Percentiles rank a stretch among this genome's conserved stretches.
These are phyloP conservation scores for Leishmania braziliensis DNA, from an alignment of 208 protist species.

Conservation along the genomic window DNA sequence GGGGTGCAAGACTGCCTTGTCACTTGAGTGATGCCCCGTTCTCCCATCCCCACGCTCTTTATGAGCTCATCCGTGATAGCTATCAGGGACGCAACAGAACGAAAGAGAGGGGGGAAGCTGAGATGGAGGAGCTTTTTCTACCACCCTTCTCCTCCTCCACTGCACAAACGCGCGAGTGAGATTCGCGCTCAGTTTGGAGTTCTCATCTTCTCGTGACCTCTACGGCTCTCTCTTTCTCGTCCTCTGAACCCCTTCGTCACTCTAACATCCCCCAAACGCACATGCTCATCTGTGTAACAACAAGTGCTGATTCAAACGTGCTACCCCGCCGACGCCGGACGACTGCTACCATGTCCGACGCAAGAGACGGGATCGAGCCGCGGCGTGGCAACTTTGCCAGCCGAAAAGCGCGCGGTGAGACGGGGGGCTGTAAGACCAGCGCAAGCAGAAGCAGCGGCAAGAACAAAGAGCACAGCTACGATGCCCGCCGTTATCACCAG, in stretches of 20 bases:
- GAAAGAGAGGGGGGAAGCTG: too few relatives aligned
- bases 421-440: neutral
- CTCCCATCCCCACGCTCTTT: neutral
- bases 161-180: neutral
- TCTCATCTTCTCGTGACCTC: neutral
- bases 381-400: constrained; percentile 24
- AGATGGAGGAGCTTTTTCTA: neutral
- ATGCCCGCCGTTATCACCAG: constrained; percentile 53
- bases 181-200: neutral
- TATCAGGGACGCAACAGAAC: neutral
- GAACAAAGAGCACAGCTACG: constrained; percentile 42
- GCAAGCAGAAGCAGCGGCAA: constrained; percentile 4
- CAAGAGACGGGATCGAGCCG: neutral
- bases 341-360: constrained; percentile 21
- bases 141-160: neutral
- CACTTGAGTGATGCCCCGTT: neutral
- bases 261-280: neutral
- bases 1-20: neutral
- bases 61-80: neutral
- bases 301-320: neutral
- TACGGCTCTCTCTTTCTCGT: neutral
- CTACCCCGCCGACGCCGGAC: neutral
- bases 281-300: neutral
- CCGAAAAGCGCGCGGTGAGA: constrained; percentile 23
- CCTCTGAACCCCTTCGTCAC: neutral